Evolutionary conservation across 139 green algal genomes (phyloP).

Genomic region (Coelastrella sp.): DNA sequence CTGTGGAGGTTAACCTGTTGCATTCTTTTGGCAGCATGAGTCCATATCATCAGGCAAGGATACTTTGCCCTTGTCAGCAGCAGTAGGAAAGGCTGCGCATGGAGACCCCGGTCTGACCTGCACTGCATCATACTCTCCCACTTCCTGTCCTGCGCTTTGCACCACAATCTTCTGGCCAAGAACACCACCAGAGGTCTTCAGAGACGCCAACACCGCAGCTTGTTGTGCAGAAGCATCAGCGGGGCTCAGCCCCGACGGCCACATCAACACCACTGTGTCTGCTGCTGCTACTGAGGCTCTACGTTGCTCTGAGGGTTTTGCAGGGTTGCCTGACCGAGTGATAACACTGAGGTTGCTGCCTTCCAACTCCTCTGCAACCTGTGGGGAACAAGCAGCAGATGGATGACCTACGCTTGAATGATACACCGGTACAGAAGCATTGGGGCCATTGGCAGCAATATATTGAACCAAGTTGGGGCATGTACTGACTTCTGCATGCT

Average conservation of each 20-base stretch:
- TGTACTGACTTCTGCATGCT: no score
- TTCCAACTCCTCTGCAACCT: constrained; percentile 43
- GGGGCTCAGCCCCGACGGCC: constrained; percentile 37
- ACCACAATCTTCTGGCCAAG: constrained; percentile 51
- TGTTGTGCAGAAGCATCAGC: constrained; percentile 9
- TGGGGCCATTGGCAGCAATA: no score
- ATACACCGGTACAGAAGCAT: no score
- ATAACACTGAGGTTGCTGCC: constrained; percentile 43
- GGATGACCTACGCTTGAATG: no score
- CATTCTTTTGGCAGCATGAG: background rate
- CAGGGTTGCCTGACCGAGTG: constrained; percentile 26
- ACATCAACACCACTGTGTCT: constrained; percentile 56
- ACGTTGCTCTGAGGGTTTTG: constrained; percentile 49
- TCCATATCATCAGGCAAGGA: background rate
- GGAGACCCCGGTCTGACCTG: background rate
- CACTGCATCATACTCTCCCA: constrained; percentile 35
- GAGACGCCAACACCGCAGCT: constrained; percentile 47
- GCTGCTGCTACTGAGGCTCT: constrained; percentile 50
- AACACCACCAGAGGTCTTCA: constrained; percentile 31
- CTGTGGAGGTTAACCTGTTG: no score
- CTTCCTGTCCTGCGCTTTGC: constrained; percentile 26
- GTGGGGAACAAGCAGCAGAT: background rate
- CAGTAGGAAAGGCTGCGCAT: background rate
- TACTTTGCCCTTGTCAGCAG: background rate
- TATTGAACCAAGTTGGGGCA: no score